These are phyloP conservation scores for Penicillium sp. DNA, from an alignment of 2,329 filamentous ascomycete genomes.

Conservation along the genomic window DNA sequence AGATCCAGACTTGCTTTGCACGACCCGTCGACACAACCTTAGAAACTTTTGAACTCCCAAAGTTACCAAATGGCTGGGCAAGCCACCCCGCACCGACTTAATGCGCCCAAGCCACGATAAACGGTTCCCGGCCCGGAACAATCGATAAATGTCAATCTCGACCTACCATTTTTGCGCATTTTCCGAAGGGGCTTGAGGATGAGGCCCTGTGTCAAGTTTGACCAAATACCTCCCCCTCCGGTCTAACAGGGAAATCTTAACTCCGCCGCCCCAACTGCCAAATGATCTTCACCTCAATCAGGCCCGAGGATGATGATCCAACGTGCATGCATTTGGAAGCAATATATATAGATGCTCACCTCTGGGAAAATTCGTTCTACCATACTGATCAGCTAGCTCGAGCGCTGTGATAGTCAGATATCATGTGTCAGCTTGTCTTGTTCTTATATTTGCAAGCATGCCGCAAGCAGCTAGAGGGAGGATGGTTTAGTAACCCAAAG, in stretches of 20 bases:
- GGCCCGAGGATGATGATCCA: background rate
- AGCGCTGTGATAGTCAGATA: no score
- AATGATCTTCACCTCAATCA: background rate
- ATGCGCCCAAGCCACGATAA: background rate
- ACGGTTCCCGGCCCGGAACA: background rate
- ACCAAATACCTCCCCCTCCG: background rate
- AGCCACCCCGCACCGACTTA: background rate
- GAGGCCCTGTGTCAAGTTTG: background rate
- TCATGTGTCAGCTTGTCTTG: no score
- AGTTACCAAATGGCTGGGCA: background rate
- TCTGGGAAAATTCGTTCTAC: no score
- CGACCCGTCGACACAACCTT: background rate
- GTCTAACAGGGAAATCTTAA: background rate
- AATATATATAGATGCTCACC: no score
- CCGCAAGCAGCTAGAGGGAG: no score
- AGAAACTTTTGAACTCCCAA: background rate
- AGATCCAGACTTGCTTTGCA: background rate
- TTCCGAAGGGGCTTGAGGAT: no score
- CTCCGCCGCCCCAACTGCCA: background rate
- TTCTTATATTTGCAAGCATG: no score
- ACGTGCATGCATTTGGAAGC: background rate
- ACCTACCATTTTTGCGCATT: no score
- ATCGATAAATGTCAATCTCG: no score
- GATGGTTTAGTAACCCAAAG: background rate
- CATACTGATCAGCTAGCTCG: no score